These are phyloP conservation scores for Plasmodium yoelii DNA, from an alignment of 169 alveolate species.

Conservation along the genomic window DNA sequence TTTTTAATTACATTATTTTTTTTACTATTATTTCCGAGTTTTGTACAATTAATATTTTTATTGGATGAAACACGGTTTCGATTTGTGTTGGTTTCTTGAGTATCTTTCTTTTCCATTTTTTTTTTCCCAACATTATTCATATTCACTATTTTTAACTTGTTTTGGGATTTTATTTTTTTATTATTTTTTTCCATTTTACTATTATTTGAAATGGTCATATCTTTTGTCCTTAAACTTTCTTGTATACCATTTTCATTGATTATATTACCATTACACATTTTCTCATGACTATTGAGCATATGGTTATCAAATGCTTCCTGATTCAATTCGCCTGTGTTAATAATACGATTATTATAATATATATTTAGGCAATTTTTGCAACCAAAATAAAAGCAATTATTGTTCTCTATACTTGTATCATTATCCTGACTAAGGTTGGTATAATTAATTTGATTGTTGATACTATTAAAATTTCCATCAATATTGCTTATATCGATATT, in stretches of 20 bases:
- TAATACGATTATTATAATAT: slow-evolving; percentile 20
- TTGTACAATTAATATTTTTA: too few species aligned
- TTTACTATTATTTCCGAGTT: too few species aligned
- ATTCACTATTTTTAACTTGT: too few species aligned
- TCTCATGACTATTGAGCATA: neutral
- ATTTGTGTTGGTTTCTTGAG: too few species aligned
- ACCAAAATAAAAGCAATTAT: slow-evolving; percentile 1
- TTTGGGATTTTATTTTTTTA: too few species aligned
- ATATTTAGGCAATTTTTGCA: slow-evolving; percentile 59
- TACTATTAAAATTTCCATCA: neutral
- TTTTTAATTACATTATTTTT: too few species aligned
- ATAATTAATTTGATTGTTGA: neutral
- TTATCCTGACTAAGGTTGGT: neutral
- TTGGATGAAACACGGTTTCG: too few species aligned
- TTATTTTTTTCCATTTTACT: too few species aligned
- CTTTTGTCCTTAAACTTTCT: neutral
- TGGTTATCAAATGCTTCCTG: neutral
- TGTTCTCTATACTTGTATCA: neutral
- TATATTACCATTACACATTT: slow-evolving; percentile 1
- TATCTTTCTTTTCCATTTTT: too few species aligned
- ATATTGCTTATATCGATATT: neutral
- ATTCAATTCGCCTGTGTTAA: neutral
- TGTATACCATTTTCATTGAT: neutral
- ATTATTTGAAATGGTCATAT: too few species aligned
- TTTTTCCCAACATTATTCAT: too few species aligned